phyloP scores from a whole-genome alignment of 1,284 basidiomycete genomes.

The Phaffia rhodozyma region DNA sequence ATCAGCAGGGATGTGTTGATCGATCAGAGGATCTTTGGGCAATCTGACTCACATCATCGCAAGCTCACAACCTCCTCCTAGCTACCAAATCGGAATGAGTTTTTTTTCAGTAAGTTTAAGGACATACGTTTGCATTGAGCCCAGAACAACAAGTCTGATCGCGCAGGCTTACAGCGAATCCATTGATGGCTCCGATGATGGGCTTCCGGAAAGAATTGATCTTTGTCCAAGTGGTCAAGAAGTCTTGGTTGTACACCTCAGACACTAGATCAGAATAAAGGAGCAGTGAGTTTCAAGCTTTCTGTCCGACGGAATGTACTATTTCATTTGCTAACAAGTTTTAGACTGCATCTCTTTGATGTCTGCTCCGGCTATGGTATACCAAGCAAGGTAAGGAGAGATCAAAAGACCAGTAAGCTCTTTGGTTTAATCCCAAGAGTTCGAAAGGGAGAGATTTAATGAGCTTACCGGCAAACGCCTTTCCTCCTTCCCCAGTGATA shows the following conservation, averaged over 20 bases:
- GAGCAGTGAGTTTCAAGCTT: not conserved
- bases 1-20: not conserved
- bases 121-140: not conserved
- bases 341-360: slow-evolving; percentile 57
- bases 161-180: slow-evolving; percentile 62
- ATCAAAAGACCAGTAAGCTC: not conserved
- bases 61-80: slow-evolving; percentile 87
- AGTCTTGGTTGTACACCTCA: slow-evolving; percentile 78
- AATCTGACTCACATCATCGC: slow-evolving; percentile 62
- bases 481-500: slow-evolving; percentile 76
- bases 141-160: not conserved
- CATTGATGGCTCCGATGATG: slow-evolving; percentile 89
- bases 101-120: not conserved
- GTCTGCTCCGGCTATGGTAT: slow-evolving; percentile 40
- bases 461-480: slow-evolving; percentile 72
- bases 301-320: not conserved
- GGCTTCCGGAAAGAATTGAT: slow-evolving; percentile 74
- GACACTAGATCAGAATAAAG: slow-evolving; percentile 44
- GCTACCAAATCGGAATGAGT: slow-evolving; percentile 8
- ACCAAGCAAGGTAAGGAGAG: not conserved
- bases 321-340: slow-evolving; percentile 48
- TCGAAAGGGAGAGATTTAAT: slow-evolving; percentile 18
- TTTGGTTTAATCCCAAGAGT: not conserved
- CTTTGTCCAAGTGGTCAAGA: slow-evolving; percentile 76
- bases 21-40: not conserved